Evolutionary conservation across 495 filamentous ascomycete genomes (phyloP), one percentile per base, ranked within the genome.

Genomic region (Tuber umbilicatum): DNA sequence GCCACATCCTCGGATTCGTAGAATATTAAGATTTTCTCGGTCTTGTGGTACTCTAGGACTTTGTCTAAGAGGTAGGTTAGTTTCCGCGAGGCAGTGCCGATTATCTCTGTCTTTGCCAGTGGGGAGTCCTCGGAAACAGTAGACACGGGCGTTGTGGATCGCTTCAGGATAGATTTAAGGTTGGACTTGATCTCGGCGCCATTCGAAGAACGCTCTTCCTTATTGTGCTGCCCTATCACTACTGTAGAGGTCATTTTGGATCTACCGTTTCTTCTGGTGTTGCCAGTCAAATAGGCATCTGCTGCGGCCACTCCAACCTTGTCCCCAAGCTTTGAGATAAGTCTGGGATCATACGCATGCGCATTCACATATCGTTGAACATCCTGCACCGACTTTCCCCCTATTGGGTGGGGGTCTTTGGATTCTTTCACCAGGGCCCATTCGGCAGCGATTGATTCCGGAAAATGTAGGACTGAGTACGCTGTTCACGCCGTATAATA

Each of bases 21-120:
- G 81, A 98, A 98, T 37, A 97, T 87, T 64, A 98, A 87, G 40
- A 94, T 97, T 80, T 98, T 97, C 74, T 97, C 93, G 1, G 86
- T 80, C 9, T 86, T 81, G 67, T 97, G 88, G 70, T 93, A 85
- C 69, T 88, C 84, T 4, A 89, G 79, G 19, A 97, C 88, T 72
- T 87, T 85, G 73, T 93, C 90, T 14, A 97, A 83, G 2, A 98
- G 86, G 78, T 97, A 97, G 3, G 91, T 93, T 3, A 98, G 85
- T 83, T 98, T 98, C 0, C 90, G 89, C 0, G 94, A 98, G 2
- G 91, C 88, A 0, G 93, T 97, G 12, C 92, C 93, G 70, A 93
- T 83, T 67, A 97, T 86, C 69, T 84, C 85, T 0, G 92, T 90
- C 67, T 86, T 83, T 21, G 86, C 84, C 12, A 96, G 85, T 6